phyloP scores from a whole-genome alignment of 31 red algal species.

The Asparagopsis taxiformis region DNA sequence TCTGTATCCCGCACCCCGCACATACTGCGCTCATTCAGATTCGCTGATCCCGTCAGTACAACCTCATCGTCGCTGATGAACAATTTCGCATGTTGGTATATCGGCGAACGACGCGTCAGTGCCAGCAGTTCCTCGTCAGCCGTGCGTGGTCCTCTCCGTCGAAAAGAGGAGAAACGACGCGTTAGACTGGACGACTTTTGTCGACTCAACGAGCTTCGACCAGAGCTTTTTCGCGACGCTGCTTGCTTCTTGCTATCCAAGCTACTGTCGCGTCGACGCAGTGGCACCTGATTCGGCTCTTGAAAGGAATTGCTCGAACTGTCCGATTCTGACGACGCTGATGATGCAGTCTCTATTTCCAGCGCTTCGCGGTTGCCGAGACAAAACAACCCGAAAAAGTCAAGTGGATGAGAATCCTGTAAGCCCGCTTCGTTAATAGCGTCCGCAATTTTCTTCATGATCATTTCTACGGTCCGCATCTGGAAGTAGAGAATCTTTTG shows the following conservation, averaged over 20 bases:
- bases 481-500: conserved; percentile 71
- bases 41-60: conserved; percentile 51
- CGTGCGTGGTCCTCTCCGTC: conserved; percentile 17
- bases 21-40: conserved; percentile 74
- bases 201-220: too few species aligned
- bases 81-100: conserved; percentile 66
- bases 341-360: conserved; percentile 3
- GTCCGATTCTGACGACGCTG: neutral
- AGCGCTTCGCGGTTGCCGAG: conserved; percentile 51
- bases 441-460: conserved; percentile 43
- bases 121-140: conserved; percentile 39
- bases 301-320: conserved; percentile 33
- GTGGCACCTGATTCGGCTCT: conserved; percentile 27
- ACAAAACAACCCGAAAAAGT: conserved; percentile 65
- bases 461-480: conserved; percentile 70
- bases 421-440: conserved; percentile 44
- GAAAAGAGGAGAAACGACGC: conserved; percentile 19
- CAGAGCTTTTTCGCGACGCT: neutral
- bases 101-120: conserved; percentile 36
- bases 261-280: conserved; percentile 28
- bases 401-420: conserved; percentile 31
- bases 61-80: conserved; percentile 69
- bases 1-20: conserved; percentile 68
- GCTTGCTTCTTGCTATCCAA: conserved; percentile 17
- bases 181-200: too few species aligned